Conservation (phyloP, 768 basidiomycete genomes). For the Lentinus brumalis region DNA sequence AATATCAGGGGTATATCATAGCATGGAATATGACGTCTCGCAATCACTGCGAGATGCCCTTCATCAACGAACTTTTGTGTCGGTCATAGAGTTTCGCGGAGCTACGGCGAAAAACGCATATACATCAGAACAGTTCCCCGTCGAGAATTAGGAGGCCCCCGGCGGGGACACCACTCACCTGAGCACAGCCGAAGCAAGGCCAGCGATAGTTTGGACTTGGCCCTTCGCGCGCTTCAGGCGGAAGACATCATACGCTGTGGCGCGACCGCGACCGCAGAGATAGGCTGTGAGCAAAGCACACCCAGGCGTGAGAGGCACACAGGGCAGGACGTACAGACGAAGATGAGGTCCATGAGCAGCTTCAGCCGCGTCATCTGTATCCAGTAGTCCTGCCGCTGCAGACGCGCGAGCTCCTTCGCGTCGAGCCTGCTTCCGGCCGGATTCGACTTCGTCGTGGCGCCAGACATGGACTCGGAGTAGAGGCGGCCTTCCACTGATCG, state of each 20-base stretch:
- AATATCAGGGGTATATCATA: slow-evolving; percentile 14
- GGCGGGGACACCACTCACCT: slow-evolving; percentile 52
- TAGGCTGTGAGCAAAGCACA: background rate
- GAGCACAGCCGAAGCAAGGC: slow-evolving; percentile 69
- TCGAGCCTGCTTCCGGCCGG: slow-evolving; percentile 59
- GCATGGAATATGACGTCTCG: background rate
- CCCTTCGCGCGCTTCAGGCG: slow-evolving; percentile 61
- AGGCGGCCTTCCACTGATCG: slow-evolving; percentile 67
- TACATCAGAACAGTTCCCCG: no score
- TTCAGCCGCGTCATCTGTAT: slow-evolving; percentile 69
- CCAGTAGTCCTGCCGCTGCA: slow-evolving; percentile 78
- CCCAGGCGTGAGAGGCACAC: background rate
- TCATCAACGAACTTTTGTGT: slow-evolving; percentile 56
- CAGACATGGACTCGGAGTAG: slow-evolving; percentile 72
- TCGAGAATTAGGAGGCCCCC: background rate
- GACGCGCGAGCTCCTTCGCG: slow-evolving; percentile 66
- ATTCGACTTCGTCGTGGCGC: slow-evolving; percentile 69
- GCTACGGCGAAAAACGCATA: slow-evolving; percentile 37
- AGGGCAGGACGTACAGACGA: slow-evolving; percentile 64
- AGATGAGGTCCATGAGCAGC: slow-evolving; percentile 81
- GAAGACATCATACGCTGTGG: slow-evolving; percentile 79
- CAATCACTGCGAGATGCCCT: slow-evolving; percentile 12
- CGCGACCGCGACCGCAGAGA: background rate
- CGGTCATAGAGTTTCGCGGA: slow-evolving; percentile 75
- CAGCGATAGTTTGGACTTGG: slow-evolving; percentile 63